Base-by-base conservation (phyloP, 495 filamentous ascomycete species). In the Aspergillus conjunctus region DNA sequence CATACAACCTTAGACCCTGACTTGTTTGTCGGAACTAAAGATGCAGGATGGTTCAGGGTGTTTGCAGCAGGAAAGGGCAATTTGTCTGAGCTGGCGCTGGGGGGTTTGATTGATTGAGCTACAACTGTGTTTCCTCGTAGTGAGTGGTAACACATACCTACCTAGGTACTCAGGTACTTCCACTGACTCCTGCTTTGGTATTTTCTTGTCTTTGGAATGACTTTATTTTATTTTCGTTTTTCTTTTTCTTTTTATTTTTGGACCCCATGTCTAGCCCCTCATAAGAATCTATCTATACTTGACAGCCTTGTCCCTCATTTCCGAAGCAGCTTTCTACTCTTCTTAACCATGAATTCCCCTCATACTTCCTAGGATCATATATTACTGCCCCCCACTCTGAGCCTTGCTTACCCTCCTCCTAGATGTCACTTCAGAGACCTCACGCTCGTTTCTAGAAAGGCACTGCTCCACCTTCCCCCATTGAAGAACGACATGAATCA, bases 61-160 rank as follows among this genome's bases (percentile, higher is more conserved):
- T 60, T 51, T 62, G 55, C 59, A 64, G 58, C 43, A 45, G 30
- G 31, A 50, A 33, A 39, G 56, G 10, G 34, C 52, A 44, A 44
- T 55, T 45, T 56, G 54, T 66, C 56, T 71, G 68, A 60, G 66
- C 56, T 71, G 68, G 66, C 64, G 66, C 39, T 59, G 62, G 51
- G 15, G 26, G 26, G 26, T 26, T n/a, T 26, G 26, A 26, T 26
- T 26, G 26, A 61, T 56, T 45, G 43, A 59, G 52, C 56, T 58
- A 52, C 39, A 58, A 56, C 59, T 59, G 44, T 56, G 31, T 48
- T 49, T 39, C 41, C 43, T 50, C 21, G 45, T 58, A 58, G 46
- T 61, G 54, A 65, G 51, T 63, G 62, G 60, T 61, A 62, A 61
- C 57, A 61, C 46, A 46, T 57, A 56, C n/a, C n/a, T n/a, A n/a